Percentiles rank a stretch among this genome's conserved stretches.
Conservation (phyloP, 768 basidiomycete species). For the Hemileccinum impolitum region DNA sequence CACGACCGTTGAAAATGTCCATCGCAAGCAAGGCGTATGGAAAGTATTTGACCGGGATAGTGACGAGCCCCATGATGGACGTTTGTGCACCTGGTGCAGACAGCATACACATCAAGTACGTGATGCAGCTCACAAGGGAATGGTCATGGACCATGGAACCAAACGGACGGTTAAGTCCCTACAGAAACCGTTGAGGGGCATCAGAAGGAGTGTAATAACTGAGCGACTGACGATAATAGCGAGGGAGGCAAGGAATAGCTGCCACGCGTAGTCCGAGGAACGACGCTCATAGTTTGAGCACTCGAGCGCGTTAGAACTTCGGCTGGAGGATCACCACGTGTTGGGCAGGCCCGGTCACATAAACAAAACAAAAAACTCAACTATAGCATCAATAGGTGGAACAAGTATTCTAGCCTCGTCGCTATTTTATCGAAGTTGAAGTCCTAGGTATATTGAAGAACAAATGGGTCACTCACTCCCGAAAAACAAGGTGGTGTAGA, state of each 20-base stretch:
- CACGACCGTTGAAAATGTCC: conserved; percentile 67
- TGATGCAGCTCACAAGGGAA: conserved; percentile 62
- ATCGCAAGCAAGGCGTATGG: conserved; percentile 73
- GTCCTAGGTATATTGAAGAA: background rate
- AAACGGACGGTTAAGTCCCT: conserved; percentile 63
- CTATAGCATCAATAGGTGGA: conserved; percentile 45
- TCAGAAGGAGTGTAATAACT: background rate
- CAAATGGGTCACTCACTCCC: conserved; percentile 44
- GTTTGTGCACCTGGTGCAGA: conserved; percentile 65
- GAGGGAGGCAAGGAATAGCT: conserved; percentile 52
- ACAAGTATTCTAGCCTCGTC: conserved; percentile 33
- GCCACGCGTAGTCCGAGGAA: conserved; percentile 78
- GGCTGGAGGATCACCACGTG: conserved; percentile 40
- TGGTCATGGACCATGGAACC: conserved; percentile 52
- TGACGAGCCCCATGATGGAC: conserved; percentile 76
- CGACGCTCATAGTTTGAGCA: conserved; percentile 50
- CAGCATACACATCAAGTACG: conserved; percentile 65
- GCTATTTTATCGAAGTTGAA: conserved; percentile 18
- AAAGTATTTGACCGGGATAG: conserved; percentile 66
- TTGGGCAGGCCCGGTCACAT: background rate
- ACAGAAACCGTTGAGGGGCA: background rate
- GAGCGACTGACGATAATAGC: conserved; percentile 55
- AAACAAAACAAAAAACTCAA: conserved; percentile 19
- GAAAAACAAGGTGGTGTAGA: conserved; percentile 70
- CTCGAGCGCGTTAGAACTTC: conserved; percentile 64